Evolutionary conservation across 768 basidiomycete genomes (phyloP), one percentile per base, ranked within the genome.

Genomic region (Suillus discolor): DNA sequence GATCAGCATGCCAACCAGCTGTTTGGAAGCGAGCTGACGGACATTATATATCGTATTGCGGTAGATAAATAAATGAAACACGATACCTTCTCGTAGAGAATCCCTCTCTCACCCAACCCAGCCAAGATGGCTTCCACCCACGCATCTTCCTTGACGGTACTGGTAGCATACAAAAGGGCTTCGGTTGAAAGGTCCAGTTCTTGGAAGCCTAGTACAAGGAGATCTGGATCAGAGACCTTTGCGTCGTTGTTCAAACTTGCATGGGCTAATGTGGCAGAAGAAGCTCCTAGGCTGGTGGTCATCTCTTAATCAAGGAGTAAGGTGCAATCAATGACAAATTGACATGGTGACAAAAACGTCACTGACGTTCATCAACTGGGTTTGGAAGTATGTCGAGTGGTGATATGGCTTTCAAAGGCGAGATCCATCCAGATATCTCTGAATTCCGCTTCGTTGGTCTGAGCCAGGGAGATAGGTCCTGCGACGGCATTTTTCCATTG

Each of bases 1-100:
- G 23, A 94, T 76, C n/a, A 94, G 79, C 82, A 93, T 91, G 42
- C 93, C 93, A 44, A 94, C 92, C 23, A 95, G 88, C 73, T 93
- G 93, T 69, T 84, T 90, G 4, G 90, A 92, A 16, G 78, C 80
- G 39, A 94, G 80, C 92, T 94, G 59, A n/a, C 1, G 57, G 28
- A 6, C 41, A 5, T 41, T 31, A 16, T 28, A 64, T 38, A 64
- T 23, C 11, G 57, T 45, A 45, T 67, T 9, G 42, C n/a, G 23
- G 9, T 11, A 53, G 62, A 12, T 11, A 16, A 7, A 28, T 28
- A 38, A 12, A 28, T 39, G 3, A 39, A 47, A 44, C 34, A 34
- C 23, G 57, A 45, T 53, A 90, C 91, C 84, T 92, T 93, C 73
- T 87, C 85, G 68, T 93, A 94, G 62, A 78, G 69, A 4, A 80